Conservation (phyloP, 768 basidiomycete genomes). For the Clitopilus passeckerianus region DNA sequence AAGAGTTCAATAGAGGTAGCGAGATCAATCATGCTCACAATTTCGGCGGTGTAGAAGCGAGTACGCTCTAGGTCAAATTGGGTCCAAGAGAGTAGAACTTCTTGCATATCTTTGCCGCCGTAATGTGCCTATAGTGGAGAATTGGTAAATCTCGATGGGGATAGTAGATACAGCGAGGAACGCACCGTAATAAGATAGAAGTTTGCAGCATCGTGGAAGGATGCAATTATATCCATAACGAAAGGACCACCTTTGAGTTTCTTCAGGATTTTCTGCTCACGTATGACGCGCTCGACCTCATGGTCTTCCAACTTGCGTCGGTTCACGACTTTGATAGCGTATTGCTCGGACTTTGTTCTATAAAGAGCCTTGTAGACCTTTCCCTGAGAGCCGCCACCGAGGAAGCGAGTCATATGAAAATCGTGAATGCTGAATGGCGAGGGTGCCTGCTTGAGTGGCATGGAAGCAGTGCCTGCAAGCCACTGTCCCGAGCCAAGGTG, state of each 20-base stretch:
- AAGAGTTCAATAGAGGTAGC: too few species aligned
- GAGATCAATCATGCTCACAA: conserved; percentile 11
- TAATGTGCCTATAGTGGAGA: conserved; percentile 5
- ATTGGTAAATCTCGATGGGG: not conserved
- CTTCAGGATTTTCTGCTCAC: conserved; percentile 10
- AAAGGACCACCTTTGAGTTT: conserved; percentile 4
- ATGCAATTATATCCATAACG: conserved; percentile 9
- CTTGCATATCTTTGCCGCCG: conserved; percentile 10
- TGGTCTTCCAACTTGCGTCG: not conserved
- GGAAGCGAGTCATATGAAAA: conserved; percentile 3
- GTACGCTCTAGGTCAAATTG: conserved; percentile 5
- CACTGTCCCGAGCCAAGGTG: too few species aligned
- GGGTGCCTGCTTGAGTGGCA: not conserved
- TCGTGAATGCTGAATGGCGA: not conserved
- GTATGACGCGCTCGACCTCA: not conserved
- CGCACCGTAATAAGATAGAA: conserved; percentile 14
- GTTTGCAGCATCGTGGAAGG: conserved; percentile 9
- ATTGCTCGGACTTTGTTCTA: not conserved
- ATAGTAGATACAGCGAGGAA: not conserved
- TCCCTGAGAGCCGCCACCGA: conserved; percentile 11
- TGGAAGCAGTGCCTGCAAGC: too few species aligned
- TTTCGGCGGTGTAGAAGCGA: conserved; percentile 22
- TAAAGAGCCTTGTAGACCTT: conserved; percentile 7
- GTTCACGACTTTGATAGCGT: not conserved
- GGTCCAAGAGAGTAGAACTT: not conserved